These are phyloP conservation scores for Aquilaria malaccensis DNA, from an alignment of 345 rosid species.

Conservation along the genomic window DNA sequence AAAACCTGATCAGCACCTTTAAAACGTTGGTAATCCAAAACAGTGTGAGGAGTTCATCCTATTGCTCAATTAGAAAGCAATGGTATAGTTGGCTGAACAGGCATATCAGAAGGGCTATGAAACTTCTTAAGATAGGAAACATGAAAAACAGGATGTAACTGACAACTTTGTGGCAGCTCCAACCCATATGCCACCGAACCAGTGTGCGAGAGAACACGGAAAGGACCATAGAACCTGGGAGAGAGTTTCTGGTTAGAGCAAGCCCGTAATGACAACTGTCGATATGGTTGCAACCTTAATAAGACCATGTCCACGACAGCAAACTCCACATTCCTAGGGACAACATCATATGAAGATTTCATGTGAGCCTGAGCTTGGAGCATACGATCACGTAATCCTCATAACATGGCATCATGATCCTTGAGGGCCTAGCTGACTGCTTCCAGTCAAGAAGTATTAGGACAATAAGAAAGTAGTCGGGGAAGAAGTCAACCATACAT, in stretches of 20 bases:
- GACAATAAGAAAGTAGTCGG: not conserved
- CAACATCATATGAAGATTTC: not conserved
- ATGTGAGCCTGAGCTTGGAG: not conserved
- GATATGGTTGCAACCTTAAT: not conserved
- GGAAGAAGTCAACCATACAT: not conserved
- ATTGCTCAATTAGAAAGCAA: not conserved
- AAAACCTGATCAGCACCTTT: not conserved
- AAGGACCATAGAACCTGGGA: not conserved
- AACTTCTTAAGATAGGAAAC: not conserved
- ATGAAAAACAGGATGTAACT: not conserved
- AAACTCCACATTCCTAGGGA: not conserved
- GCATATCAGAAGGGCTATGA: too few species aligned
- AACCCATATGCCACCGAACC: not conserved
- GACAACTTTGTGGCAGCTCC: not conserved
- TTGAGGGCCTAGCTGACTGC: not conserved
- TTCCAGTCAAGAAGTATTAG: not conserved
- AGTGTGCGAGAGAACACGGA: not conserved
- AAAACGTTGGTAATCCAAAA: not conserved
- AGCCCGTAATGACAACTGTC: not conserved
- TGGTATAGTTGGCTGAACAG: not conserved
- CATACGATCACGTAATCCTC: not conserved
- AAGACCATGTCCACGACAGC: not conserved
- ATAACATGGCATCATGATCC: not conserved
- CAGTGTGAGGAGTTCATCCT: rapidly evolving
- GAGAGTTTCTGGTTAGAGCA: not conserved